Evolutionary conservation across 192 early-diverging fungal species (phyloP).

Genomic region (Gonapodya sp.): DNA sequence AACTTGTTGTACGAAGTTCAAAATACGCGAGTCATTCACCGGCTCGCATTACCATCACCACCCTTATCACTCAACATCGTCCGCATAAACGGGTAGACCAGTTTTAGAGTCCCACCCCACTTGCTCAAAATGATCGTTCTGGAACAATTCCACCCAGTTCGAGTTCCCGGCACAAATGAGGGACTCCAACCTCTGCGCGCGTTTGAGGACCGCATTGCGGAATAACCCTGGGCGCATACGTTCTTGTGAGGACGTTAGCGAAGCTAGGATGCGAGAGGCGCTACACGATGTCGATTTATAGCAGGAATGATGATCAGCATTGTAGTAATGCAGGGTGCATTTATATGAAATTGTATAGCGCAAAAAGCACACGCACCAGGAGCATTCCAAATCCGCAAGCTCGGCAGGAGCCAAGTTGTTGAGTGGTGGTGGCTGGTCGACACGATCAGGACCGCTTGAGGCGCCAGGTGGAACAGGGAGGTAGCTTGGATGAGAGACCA

Average conservation of each 20-base stretch:
- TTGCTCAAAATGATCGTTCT: not conserved
- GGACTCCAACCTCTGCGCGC: not conserved
- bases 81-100: not conserved
- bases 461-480: not conserved
- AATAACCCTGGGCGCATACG: not conserved
- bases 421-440: slow-evolving; percentile 1
- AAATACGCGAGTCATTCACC: not conserved
- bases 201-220: not conserved
- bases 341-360: not conserved
- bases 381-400: not conserved
- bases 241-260: not conserved
- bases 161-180: slow-evolving; percentile 1
- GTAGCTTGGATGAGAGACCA: slow-evolving; percentile 3
- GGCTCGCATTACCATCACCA: not conserved
- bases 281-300: not conserved
- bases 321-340: not conserved
- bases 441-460: not conserved
- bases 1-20: not conserved
- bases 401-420: slow-evolving; percentile 1
- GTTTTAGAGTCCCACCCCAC: not conserved
- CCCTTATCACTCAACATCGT: not conserved
- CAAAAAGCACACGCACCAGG: not conserved
- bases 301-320: not conserved
- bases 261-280: slow-evolving; percentile 1
- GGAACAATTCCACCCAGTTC: not conserved